These are phyloP conservation scores for Metschnikowia continentalis DNA, from an alignment of 805 yeast species.

Conservation along the genomic window DNA sequence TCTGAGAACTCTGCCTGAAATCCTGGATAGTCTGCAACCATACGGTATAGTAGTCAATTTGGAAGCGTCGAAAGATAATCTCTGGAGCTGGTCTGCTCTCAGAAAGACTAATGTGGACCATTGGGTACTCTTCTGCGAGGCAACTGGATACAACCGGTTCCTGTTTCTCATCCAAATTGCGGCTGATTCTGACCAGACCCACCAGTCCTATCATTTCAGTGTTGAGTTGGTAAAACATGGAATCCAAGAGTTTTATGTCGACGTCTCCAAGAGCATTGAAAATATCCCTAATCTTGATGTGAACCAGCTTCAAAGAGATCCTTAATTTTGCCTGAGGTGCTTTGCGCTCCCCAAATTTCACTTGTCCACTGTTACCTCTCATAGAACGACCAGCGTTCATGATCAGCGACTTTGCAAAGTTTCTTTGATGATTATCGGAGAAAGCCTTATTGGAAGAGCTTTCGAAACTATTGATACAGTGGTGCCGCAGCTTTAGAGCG, in stretches of 20 bases:
- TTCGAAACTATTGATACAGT: slow-evolving; percentile 2
- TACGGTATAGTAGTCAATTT: slow-evolving; percentile 54
- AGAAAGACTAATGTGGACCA: slow-evolving; percentile 19
- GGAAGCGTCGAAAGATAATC: slow-evolving; percentile 44
- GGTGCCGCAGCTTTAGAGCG: background rate
- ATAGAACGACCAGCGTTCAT: slow-evolving; percentile 8
- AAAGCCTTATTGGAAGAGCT: background rate
- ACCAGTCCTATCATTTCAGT: slow-evolving; percentile 23
- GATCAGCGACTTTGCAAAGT: background rate
- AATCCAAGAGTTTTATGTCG: slow-evolving; percentile 9
- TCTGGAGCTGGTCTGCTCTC: slow-evolving; percentile 33
- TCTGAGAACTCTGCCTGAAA: background rate
- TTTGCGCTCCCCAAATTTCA: slow-evolving; percentile 9
- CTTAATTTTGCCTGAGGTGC: slow-evolving; percentile 41
- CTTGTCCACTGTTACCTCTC: slow-evolving; percentile 8
- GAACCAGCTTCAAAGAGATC: slow-evolving; percentile 17
- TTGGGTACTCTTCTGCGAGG: slow-evolving; percentile 18
- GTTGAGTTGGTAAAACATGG: slow-evolving; percentile 17
- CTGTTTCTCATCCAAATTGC: background rate
- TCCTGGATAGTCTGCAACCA: slow-evolving; percentile 40
- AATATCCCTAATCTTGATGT: slow-evolving; percentile 17
- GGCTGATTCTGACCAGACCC: slow-evolving; percentile 15
- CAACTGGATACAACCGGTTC: background rate
- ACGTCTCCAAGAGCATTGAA: slow-evolving; percentile 27
- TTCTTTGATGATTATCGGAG: background rate